These are phyloP conservation scores for Polyporus arcularius DNA, from an alignment of 768 basidiomycete species.

Conservation along the genomic window DNA sequence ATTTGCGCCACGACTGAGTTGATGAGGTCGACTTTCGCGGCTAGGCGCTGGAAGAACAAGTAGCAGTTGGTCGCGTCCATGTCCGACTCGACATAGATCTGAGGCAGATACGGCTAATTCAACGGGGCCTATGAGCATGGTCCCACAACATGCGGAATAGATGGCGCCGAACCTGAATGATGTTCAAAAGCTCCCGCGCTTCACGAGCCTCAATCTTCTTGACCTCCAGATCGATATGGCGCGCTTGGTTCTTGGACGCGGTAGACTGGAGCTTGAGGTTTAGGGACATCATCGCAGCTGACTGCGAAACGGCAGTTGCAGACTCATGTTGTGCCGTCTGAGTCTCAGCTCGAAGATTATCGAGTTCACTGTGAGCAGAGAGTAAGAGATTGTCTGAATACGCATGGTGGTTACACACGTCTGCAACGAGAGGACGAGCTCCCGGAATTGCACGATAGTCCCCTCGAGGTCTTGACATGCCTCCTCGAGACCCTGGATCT, in stretches of 20 bases:
- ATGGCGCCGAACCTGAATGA: slow-evolving; percentile 65
- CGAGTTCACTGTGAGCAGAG: slow-evolving; percentile 67
- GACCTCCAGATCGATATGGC: slow-evolving; percentile 87
- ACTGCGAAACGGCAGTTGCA: slow-evolving; percentile 80
- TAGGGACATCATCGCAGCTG: slow-evolving; percentile 90
- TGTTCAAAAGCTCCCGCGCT: slow-evolving; percentile 73
- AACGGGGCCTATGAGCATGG: no score
- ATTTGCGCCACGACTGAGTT: slow-evolving; percentile 79
- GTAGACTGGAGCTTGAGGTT: slow-evolving; percentile 94
- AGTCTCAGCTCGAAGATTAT: slow-evolving; percentile 78
- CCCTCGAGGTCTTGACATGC: slow-evolving; percentile 80
- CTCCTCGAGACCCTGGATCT: slow-evolving; percentile 73
- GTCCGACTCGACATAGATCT: slow-evolving; percentile 87
- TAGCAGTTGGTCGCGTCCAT: slow-evolving; percentile 87
- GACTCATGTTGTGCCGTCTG: slow-evolving; percentile 84
- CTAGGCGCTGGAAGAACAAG: slow-evolving; percentile 90
- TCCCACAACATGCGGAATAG: no score
- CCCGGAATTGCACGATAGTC: slow-evolving; percentile 91
- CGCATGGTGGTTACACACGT: slow-evolving; percentile 45
- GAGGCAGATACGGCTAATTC: slow-evolving; percentile 83
- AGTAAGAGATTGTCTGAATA: background rate
- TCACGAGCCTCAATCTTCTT: slow-evolving; percentile 84
- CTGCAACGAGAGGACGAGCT: slow-evolving; percentile 84
- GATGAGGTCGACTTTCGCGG: slow-evolving; percentile 85
- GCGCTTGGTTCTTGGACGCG: slow-evolving; percentile 87